Percentiles rank a stretch among this genome's conserved stretches.
These are phyloP conservation scores for Haberlea rhodopensis DNA, from an alignment of 257 asterid genomes.

Conservation along the genomic window DNA sequence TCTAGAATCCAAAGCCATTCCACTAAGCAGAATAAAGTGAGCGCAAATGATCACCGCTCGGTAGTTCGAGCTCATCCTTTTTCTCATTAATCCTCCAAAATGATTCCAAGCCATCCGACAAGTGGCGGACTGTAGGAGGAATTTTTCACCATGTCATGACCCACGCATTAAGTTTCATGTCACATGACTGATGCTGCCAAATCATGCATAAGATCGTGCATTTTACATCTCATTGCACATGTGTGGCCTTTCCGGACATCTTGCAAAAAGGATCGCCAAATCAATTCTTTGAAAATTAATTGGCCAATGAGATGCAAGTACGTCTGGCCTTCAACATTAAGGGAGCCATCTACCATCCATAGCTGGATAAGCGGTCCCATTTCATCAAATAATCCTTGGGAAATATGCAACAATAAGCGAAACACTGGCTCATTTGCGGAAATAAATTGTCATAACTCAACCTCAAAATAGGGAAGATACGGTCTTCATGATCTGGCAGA, in stretches of 20 bases:
- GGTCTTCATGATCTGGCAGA: neutral
- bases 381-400: conserved; percentile 22
- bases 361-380: conserved; percentile 8
- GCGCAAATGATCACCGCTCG: neutral
- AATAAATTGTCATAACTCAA: conserved; percentile 29
- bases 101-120: too few relatives aligned
- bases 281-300: conserved; percentile 23
- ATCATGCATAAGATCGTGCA: too few relatives aligned
- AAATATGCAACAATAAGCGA: conserved; percentile 29
- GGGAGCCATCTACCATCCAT: conserved; percentile 29
- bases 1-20: too few relatives aligned
- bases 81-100: neutral
- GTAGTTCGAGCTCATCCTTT: neutral
- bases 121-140: conserved; percentile 21
- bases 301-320: conserved; percentile 17
- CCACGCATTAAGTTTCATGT: conserved; percentile 9
- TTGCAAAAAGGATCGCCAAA: conserved; percentile 26
- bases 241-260: neutral
- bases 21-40: too few relatives aligned
- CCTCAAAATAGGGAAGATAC: conserved; percentile 20
- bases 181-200: conserved; percentile 25
- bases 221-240: conserved; percentile 1
- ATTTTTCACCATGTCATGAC: neutral
- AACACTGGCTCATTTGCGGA: conserved; percentile 22
- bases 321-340: neutral